Base-by-base conservation (phyloP, 2,329 filamentous ascomycete species). In the Pseudogymnoascus sp. region DNA sequence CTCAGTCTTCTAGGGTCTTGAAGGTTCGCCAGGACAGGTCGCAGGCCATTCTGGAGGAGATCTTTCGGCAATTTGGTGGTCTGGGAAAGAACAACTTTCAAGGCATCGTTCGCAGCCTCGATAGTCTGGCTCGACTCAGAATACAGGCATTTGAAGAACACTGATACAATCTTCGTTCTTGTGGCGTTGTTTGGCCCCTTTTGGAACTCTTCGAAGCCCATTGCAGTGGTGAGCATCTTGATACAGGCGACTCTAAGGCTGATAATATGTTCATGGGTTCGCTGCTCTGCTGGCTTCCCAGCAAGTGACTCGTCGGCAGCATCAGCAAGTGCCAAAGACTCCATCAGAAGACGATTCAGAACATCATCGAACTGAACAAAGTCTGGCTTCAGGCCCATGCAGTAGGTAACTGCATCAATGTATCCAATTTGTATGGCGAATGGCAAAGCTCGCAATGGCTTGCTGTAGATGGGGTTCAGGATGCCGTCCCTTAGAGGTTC, bases 61-160 rank as follows among this genome's bases (percentile, higher is more conserved):
- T 99, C 95, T 73, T 97, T 97, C 0, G 96, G 95, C 26, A 99
- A 77, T 73, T 97, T 96, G 70, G 90, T 91, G 0, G 90, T 96
- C 63, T 95, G 89, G 2, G 88, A 87, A 5, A 99, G 82, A 7
- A 97, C 93, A 23, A 90, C 89, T 70, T 91, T 92, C 64, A 99
- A 76, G 3, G 93, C 93, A 66, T 91, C 88, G 72, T 97, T 96
- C 6, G 96, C 95, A 4, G 95, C 93, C 64, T 95, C 90, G 62
- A 97, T 96, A 2, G 96, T 96, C 42, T 93, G 90, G 56, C 89
- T 88, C 3, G 93, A 96, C 72, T 96, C 92, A 0, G 91, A 93
- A 75, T 99, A 99, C 1, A 99, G 80, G 38, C 91, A 96, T 72
- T 97, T 97, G 83, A 99, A 99, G 78, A 99, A 99, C 1, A 97